phyloP scores from a whole-genome alignment of 305 asterid species.

The Solanum hybrid region DNA sequence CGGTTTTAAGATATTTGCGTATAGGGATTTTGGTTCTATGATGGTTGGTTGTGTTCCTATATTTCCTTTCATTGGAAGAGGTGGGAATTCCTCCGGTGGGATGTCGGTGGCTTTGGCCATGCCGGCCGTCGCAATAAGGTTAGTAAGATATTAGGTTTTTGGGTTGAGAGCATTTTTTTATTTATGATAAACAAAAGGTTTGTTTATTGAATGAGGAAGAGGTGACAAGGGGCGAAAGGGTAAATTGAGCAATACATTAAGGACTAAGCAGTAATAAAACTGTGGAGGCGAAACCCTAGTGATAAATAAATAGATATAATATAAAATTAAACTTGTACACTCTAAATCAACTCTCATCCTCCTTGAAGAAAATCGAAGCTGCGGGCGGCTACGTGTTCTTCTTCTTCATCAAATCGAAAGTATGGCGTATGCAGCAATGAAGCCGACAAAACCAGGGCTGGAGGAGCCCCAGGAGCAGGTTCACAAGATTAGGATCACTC shows the following conservation, averaged over 20 bases:
- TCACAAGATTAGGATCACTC: constrained; percentile 26
- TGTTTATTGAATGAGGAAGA: background rate
- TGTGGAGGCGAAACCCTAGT: background rate
- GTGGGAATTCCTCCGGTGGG: too few relatives aligned
- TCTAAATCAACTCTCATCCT: background rate
- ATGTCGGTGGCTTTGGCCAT: too few relatives aligned
- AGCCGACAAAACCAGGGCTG: constrained; percentile 19
- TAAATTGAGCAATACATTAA: background rate
- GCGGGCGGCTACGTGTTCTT: background rate
- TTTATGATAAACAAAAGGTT: background rate
- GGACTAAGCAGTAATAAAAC: background rate
- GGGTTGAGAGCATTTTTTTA: too few relatives aligned
- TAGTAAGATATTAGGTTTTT: too few relatives aligned
- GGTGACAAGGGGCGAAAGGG: background rate
- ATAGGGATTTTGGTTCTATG: too few relatives aligned
- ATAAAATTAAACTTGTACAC: background rate
- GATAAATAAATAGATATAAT: background rate
- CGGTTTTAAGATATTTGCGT: too few relatives aligned
- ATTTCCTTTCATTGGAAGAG: too few relatives aligned
- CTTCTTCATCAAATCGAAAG: background rate
- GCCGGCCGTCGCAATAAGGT: too few relatives aligned
- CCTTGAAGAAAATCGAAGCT: background rate
- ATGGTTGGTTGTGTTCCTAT: too few relatives aligned
- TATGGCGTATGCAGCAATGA: constrained; percentile 30
- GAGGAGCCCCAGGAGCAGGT: constrained; percentile 27